Evolutionary conservation across 768 basidiomycete species (phyloP).

Genomic region (Arthromyces matolae): DNA sequence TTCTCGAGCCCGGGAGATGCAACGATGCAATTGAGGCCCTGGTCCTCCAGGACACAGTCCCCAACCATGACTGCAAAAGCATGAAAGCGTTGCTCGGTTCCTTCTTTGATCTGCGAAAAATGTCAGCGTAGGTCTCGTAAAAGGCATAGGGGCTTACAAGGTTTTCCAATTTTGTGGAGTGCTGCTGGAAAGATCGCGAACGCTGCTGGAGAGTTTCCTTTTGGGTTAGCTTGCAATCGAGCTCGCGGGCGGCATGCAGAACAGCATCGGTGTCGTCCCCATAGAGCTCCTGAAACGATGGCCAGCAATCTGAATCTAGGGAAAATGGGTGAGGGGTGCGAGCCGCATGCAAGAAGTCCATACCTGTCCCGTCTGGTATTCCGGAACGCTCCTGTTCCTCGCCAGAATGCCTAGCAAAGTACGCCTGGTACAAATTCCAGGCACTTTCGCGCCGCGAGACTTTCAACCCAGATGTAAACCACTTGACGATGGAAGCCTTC

Average conservation of each 20-base stretch:
- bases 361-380: not conserved
- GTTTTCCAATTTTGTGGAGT: not conserved
- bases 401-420: not conserved
- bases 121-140: no score
- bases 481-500: not conserved
- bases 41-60: not conserved
- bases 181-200: not conserved
- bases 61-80: not conserved
- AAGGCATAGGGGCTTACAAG: not conserved
- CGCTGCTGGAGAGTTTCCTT: not conserved
- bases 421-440: conserved; percentile 1
- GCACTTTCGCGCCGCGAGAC: not conserved
- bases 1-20: not conserved
- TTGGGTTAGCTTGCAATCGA: not conserved
- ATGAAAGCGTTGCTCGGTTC: not conserved
- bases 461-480: not conserved
- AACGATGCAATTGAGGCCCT: not conserved
- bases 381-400: not conserved
- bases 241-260: not conserved
- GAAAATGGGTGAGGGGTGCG: no score
- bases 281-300: not conserved
- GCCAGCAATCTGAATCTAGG: not conserved
- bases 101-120: not conserved
- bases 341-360: conserved; percentile 8
- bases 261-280: not conserved